Conservation (phyloP, 371 early-diverging fungal genomes). For the Mucor lusitanicus region DNA sequence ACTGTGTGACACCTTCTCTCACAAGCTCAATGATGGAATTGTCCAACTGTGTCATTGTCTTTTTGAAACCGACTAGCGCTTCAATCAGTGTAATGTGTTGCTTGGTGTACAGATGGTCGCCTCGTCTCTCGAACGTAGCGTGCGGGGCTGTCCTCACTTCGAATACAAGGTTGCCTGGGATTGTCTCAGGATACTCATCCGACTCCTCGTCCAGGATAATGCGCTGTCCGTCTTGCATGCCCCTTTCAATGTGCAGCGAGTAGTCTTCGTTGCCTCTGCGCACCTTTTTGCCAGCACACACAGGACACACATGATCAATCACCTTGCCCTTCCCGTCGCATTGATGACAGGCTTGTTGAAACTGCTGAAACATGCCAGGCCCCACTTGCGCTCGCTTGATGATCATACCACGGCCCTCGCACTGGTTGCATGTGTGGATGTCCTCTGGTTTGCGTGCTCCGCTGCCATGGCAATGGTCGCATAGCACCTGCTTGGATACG, state of each 20-base stretch:
- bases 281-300: slow-evolving; percentile 87
- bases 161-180: slow-evolving; percentile 90
- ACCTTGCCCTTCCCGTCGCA: slow-evolving; percentile 93
- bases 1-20: slow-evolving; percentile 68
- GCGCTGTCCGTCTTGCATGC: slow-evolving; percentile 81
- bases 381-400: slow-evolving; percentile 86
- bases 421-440: slow-evolving; percentile 77
- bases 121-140: slow-evolving; percentile 76
- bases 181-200: slow-evolving; percentile 88
- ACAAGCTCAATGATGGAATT: slow-evolving; percentile 66
- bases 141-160: slow-evolving; percentile 80
- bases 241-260: slow-evolving; percentile 81
- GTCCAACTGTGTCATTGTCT: slow-evolving; percentile 84
- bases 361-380: slow-evolving; percentile 93
- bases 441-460: slow-evolving; percentile 89
- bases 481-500: slow-evolving; percentile 90
- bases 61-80: slow-evolving; percentile 88
- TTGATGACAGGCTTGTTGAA: slow-evolving; percentile 88
- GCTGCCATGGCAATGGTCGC: slow-evolving; percentile 90
- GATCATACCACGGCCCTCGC: slow-evolving; percentile 82
- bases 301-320: slow-evolving; percentile 75
- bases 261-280: slow-evolving; percentile 81
- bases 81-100: slow-evolving; percentile 83
- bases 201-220: slow-evolving; percentile 88
- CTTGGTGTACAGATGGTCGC: slow-evolving; percentile 81